Evolutionary conservation across 345 rosid genomes (phyloP), one percentile per base, ranked within the genome.

Genomic region (Arabidopsis arenosa): DNA sequence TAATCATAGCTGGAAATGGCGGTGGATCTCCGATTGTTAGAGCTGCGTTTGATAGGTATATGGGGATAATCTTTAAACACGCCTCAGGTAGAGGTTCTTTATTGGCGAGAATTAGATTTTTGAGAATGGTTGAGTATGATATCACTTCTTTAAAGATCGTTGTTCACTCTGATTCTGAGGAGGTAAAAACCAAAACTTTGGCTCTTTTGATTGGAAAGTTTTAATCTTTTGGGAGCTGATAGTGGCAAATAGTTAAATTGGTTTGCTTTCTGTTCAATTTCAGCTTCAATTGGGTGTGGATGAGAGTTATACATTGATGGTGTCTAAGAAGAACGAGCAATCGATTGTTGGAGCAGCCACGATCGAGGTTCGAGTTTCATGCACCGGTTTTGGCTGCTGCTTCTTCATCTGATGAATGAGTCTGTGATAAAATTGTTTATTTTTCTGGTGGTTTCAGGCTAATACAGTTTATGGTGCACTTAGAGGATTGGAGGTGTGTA

Each of bases 391-490:
- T 18, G 21, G 21, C 21, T 18, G 21, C 21, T 18, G 8, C 39
- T 44, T 63, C 54, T 44, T 30, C 18, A 5, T 43, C 6, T 63
- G 54, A 44, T 5, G 39, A n/a, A 28, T 63, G 36, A 28, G 39
- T 28, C 1, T 63, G 12, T 7, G 23, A 28, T 44, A n/a, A 44
- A 26, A 12, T n/a, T 11, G 9, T 14, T 14, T 55, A 21, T 79
- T 62, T 14, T 14, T 55, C 30, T 79, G 57, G 74, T 49, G 52
- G 77, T 73, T 80, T 84, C 87, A 91, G 98, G 97, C 96, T 59
- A 91, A 87, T 75, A 90, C 97, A 41, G 82, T 91, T 2, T 89
- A 83, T 85, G 98, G 98, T 67, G 98, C 98, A 6, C 80, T 93
- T 76, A 84, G 97, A 57, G 98, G 96, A 40, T 82, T 93, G 76